Conservation (phyloP, 2,329 filamentous ascomycete species). For the Pezizomycotina sp. region DNA sequence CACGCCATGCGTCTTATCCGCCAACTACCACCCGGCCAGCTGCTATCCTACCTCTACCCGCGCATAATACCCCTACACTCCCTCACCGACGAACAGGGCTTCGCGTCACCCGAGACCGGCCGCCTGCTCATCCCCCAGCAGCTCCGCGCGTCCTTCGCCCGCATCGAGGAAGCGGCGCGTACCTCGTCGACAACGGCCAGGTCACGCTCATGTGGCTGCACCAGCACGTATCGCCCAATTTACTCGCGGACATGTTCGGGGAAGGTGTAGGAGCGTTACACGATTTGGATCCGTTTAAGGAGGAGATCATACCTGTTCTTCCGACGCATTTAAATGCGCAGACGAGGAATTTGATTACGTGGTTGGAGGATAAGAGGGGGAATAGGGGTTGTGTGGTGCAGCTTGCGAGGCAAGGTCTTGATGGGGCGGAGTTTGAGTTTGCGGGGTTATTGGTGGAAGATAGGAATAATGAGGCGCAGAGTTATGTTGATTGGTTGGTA, state of each 20-base stretch:
- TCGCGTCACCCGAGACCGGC: slow-evolving; percentile 70
- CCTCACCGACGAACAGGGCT: slow-evolving; percentile 71
- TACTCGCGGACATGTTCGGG: slow-evolving; percentile 81
- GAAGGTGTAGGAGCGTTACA: slow-evolving; percentile 54
- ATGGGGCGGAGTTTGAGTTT: slow-evolving; percentile 94
- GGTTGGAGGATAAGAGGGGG: slow-evolving; percentile 61
- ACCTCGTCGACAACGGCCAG: slow-evolving; percentile 90
- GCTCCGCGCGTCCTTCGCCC: slow-evolving; percentile 67
- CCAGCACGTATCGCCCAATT: slow-evolving; percentile 75
- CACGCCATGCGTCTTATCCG: slow-evolving; percentile 84
- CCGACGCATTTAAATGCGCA: slow-evolving; percentile 89
- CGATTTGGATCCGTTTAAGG: slow-evolving; percentile 63
- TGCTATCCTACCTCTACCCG: slow-evolving; percentile 86
- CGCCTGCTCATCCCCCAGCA: slow-evolving; percentile 69
- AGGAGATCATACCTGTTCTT: slow-evolving; percentile 56
- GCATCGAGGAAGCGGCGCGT: slow-evolving; percentile 81
- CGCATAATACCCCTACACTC: slow-evolving; percentile 86
- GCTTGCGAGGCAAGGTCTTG: slow-evolving; percentile 76
- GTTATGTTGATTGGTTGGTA: slow-evolving; percentile 96
- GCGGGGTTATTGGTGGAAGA: slow-evolving; percentile 82
- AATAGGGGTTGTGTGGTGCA: slow-evolving; percentile 81
- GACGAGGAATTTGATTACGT: slow-evolving; percentile 82
- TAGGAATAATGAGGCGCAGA: slow-evolving; percentile 91
- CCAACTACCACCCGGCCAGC: slow-evolving; percentile 68
- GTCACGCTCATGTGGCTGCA: slow-evolving; percentile 86